These are phyloP conservation scores for Vanderwaltozyma polyspora DNA, from an alignment of 805 yeast genomes.

Conservation along the genomic window DNA sequence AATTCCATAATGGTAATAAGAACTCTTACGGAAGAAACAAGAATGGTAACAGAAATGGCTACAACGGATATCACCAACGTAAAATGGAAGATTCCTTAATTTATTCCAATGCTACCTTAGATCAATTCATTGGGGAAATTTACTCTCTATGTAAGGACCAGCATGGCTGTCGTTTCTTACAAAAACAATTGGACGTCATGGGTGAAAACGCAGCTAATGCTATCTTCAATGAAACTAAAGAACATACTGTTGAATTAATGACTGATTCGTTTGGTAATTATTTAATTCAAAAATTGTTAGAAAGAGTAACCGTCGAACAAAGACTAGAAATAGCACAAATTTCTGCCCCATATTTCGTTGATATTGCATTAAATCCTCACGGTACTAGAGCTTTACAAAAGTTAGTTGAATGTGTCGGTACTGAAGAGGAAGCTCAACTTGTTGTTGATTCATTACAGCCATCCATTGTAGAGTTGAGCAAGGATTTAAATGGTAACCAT, in stretches of 20 bases:
- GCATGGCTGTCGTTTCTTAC: slow-evolving; percentile 91
- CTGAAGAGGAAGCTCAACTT: slow-evolving; percentile 59
- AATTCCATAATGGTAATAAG: slow-evolving; percentile 7
- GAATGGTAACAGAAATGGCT: slow-evolving; percentile 4
- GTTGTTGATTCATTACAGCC: slow-evolving; percentile 49
- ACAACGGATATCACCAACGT: slow-evolving; percentile 8
- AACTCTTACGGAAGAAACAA: slow-evolving; percentile 9
- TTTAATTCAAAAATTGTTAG: slow-evolving; percentile 80
- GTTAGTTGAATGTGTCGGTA: slow-evolving; percentile 68
- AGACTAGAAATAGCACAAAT: slow-evolving; percentile 56
- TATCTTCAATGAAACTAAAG: slow-evolving; percentile 71
- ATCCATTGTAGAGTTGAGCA: slow-evolving; percentile 66
- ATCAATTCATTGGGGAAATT: slow-evolving; percentile 62
- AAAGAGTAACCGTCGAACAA: slow-evolving; percentile 59
- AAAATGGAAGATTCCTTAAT: slow-evolving; percentile 53
- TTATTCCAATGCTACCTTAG: slow-evolving; percentile 54
- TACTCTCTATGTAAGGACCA: slow-evolving; percentile 84
- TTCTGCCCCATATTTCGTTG: slow-evolving; percentile 61
- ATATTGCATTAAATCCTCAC: slow-evolving; percentile 84
- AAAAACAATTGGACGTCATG: slow-evolving; percentile 66
- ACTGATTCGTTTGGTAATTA: slow-evolving; percentile 96
- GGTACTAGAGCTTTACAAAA: slow-evolving; percentile 95
- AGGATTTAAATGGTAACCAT: slow-evolving; percentile 93
- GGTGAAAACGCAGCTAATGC: slow-evolving; percentile 53
- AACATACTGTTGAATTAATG: slow-evolving; percentile 80